Conservation (phyloP, 345 rosid species). For the Xanthoceras sorbifolium region DNA sequence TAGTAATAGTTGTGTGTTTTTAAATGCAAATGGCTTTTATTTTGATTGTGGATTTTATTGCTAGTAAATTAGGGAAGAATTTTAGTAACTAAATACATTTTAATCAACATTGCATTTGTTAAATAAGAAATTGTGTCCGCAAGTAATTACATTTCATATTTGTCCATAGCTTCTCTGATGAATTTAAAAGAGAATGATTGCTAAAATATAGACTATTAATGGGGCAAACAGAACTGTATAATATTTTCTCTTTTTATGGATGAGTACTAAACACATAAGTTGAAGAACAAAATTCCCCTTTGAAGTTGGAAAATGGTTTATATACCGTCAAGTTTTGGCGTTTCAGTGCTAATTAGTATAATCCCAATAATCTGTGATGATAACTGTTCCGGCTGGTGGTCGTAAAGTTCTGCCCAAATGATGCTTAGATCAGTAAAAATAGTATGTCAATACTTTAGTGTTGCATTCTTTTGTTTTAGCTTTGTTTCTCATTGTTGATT, state of each 20-base stretch:
- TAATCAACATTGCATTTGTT: not conserved
- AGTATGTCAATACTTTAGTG: not conserved
- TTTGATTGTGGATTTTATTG: not conserved
- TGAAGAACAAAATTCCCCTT: not conserved
- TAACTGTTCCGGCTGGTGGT: not conserved
- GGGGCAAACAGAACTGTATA: no score
- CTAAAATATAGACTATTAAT: not conserved
- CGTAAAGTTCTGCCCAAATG: not conserved
- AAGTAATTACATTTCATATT: not conserved
- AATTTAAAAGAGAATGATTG: not conserved
- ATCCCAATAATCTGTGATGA: not conserved
- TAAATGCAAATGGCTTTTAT: not conserved
- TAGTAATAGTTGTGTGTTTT: not conserved
- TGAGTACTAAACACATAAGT: not conserved
- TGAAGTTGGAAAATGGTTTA: not conserved
- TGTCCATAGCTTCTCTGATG: not conserved
- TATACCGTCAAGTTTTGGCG: not conserved
- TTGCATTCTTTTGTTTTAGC: not conserved
- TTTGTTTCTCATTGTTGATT: slow-evolving; percentile 5
- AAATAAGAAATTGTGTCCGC: not conserved
- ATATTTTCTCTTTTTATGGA: no score
- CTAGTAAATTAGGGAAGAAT: not conserved
- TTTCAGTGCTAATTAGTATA: not conserved
- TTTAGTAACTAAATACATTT: not conserved
- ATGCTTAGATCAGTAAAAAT: not conserved